These are phyloP conservation scores for Diddensiella caesifluorescens DNA, from an alignment of 805 yeast genomes.

Conservation along the genomic window DNA sequence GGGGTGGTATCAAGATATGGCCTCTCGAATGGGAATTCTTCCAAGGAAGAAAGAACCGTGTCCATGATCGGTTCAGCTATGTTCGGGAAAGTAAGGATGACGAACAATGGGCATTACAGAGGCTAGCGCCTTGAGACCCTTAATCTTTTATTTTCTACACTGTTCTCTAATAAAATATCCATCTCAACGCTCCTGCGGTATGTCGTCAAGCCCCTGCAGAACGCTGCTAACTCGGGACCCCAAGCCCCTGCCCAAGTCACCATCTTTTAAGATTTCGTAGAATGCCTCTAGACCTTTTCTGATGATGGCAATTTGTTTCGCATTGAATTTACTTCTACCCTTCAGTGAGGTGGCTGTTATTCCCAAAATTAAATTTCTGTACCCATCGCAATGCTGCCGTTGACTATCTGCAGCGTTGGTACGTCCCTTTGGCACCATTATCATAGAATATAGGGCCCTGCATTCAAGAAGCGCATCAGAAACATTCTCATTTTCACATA, in stretches of 20 bases:
- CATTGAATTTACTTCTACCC: neutral
- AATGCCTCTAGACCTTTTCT: neutral
- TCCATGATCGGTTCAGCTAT: constrained; percentile 83
- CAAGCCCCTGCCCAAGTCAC: neutral
- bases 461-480: neutral
- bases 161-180: neutral
- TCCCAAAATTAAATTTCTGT: constrained; percentile 10
- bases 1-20: constrained; percentile 91
- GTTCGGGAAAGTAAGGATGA: constrained; percentile 48
- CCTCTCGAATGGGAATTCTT: constrained; percentile 94
- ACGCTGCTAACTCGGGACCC: too few species aligned
- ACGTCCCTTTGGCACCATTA: neutral
- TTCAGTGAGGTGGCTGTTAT: constrained; percentile 3
- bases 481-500: constrained; percentile 5
- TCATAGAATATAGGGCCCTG: neutral
- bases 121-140: constrained; percentile 59
- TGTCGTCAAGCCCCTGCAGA: too few species aligned
- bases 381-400: constrained; percentile 7
- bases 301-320: neutral
- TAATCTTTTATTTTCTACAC: neutral
- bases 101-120: constrained; percentile 55
- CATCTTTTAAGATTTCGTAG: neutral
- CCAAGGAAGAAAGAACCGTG: constrained; percentile 89
- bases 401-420: neutral
- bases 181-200: neutral